Conservation (phyloP, 2,329 filamentous ascomycete genomes). For the Scytalidium sp. region DNA sequence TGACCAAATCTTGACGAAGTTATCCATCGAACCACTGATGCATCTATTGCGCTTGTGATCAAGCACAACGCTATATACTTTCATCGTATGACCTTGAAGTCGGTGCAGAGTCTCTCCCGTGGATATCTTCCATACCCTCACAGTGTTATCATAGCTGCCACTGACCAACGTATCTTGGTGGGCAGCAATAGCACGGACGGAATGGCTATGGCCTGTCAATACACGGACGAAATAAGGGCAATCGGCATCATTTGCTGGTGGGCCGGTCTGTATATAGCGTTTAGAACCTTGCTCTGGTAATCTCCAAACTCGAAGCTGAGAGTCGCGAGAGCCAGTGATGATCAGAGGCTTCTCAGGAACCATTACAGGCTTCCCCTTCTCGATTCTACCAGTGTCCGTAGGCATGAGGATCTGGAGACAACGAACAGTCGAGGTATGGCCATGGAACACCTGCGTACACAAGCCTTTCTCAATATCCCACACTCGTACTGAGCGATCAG, state of each 20-base stretch:
- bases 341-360: slow-evolving; percentile 94
- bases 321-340: slow-evolving; percentile 95
- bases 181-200: slow-evolving; percentile 92
- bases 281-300: slow-evolving; percentile 78
- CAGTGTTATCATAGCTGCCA: slow-evolving; percentile 93
- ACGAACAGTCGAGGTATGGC: slow-evolving; percentile 94
- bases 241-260: slow-evolving; percentile 70
- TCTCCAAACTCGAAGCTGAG: slow-evolving; percentile 90
- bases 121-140: slow-evolving; percentile 96
- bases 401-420: slow-evolving; percentile 94
- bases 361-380: slow-evolving; percentile 74
- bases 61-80: slow-evolving; percentile 95
- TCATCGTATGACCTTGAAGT: slow-evolving; percentile 81
- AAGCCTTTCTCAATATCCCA: slow-evolving; percentile 96
- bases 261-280: slow-evolving; percentile 74
- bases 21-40: slow-evolving; percentile 98
- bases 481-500: slow-evolving; percentile 95
- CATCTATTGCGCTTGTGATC: slow-evolving; percentile 90
- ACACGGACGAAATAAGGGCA: slow-evolving; percentile 94
- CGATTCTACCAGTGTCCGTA: slow-evolving; percentile 67
- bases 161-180: slow-evolving; percentile 95
- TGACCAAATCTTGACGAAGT: slow-evolving; percentile 96
- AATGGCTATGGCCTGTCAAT: slow-evolving; percentile 83
- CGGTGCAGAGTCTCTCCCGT: slow-evolving; percentile 86
- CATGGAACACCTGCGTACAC: slow-evolving; percentile 94